Percentiles rank a stretch among this genome's conserved stretches.
These are phyloP conservation scores for Cyberlindnera nakhonratchasimensis DNA, from an alignment of 805 yeast species.

Conservation along the genomic window DNA sequence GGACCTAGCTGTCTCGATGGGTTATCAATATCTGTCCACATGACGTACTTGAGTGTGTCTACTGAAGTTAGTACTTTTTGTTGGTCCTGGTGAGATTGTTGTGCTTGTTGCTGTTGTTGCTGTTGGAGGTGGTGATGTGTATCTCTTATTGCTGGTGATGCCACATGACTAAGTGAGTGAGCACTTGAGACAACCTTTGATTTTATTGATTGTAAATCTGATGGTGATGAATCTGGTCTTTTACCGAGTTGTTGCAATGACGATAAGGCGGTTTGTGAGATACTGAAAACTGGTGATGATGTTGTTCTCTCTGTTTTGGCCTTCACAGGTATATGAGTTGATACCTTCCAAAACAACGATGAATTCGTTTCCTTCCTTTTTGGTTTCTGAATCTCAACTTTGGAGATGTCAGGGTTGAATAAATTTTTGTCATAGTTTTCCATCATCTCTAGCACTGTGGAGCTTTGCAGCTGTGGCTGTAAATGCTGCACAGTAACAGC, in stretches of 20 bases:
- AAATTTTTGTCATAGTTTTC: constrained; percentile 59
- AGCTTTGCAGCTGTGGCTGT: constrained; percentile 29
- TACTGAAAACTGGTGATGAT: constrained; percentile 18
- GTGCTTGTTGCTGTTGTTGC: constrained; percentile 14
- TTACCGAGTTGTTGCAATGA: constrained; percentile 19
- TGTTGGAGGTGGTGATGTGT: constrained; percentile 10
- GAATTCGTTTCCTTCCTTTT: constrained; percentile 10
- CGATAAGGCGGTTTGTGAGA: constrained; percentile 19
- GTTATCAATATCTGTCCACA: constrained; percentile 64
- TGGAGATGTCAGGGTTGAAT: constrained; percentile 34
- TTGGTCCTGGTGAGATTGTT: constrained; percentile 9
- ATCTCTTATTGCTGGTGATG: constrained; percentile 4
- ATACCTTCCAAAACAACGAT: constrained; percentile 24
- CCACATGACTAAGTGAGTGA: not conserved
- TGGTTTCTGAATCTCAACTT: constrained; percentile 10
- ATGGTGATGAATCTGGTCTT: constrained; percentile 10
- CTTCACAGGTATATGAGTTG: constrained; percentile 21
- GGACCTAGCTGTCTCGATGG: constrained; percentile 68
- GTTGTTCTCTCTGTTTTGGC: constrained; percentile 21
- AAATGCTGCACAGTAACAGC: constrained; percentile 65
- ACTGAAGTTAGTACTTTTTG: constrained; percentile 15
- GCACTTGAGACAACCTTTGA: constrained; percentile 4
- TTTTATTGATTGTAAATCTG: not conserved
- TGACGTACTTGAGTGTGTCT: constrained; percentile 26
- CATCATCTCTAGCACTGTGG: constrained; percentile 58